Evolutionary conservation across 305 asterid species (phyloP), one percentile per base, ranked within the genome.

Genomic region (Nicotiana rustica): DNA sequence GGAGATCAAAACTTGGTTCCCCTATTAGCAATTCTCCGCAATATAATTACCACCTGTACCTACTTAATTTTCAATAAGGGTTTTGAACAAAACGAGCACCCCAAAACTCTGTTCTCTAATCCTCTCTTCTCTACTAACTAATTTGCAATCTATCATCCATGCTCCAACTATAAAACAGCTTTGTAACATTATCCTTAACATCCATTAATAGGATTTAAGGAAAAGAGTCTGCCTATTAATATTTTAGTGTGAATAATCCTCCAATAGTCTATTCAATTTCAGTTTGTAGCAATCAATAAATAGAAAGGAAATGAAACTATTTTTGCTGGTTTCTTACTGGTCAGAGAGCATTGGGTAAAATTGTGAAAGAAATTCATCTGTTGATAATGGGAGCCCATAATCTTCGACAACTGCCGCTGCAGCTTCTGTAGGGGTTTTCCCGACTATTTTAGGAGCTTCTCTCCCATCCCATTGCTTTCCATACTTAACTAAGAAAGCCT

Each of bases 391-490:
- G 81, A 96, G 97, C 68, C 82, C 91, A 82, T 92, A 96, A 85
- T 90, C 98, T 88, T 96, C 93, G 67, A 94, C 91, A 82, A 96
- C 87, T 47, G 90, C 92, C 73, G 91, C 87, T 25, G 98, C 98
- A 85, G 96, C 97, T 85, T 96, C 97, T 87, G 85, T 82, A 62
- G 97, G 97, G 66, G 97, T 88, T 90, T 90, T 94, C 80, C 99
- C 99, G 14, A 87, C 90, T 77, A 90, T 87, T 81, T 80, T 88
- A 44, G 89, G 88, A 82, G 92, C 87, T 85, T 65, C 83, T 82
- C 79, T 89, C 77, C 89, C 95, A 82, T 96, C 96, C 99, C 97
- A 96, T 83, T 93, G 90, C 91, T 96, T 94, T 70, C 94, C 97
- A 84, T 90, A 86, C 88, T 92, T 94, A 76, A 86, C 90, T 89